Conservation (phyloP, 768 basidiomycete genomes). For the Mycena rebaudengoi region DNA sequence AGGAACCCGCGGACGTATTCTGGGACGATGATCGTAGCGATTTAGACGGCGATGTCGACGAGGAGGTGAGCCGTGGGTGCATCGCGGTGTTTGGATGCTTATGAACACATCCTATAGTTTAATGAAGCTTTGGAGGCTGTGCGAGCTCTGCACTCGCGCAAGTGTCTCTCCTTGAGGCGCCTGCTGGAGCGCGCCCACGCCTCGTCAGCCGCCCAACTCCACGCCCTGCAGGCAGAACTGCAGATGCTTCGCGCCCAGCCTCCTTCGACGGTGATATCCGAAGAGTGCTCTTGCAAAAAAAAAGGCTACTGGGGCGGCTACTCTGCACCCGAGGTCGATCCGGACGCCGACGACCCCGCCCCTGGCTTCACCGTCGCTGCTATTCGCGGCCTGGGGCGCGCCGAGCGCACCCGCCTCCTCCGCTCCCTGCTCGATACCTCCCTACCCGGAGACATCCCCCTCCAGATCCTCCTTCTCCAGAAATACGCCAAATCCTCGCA, state of each 20-base stretch:
- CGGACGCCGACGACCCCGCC: constrained; percentile 47
- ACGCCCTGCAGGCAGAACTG: constrained; percentile 86
- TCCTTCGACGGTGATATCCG: constrained; percentile 1
- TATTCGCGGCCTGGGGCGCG: constrained; percentile 22
- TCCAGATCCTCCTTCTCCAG: constrained; percentile 85
- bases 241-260: constrained; percentile 64
- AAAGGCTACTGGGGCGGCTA: constrained; percentile 82
- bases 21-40: constrained; percentile 71
- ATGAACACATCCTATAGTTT: constrained; percentile 19
- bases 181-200: constrained; percentile 84
- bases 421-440: constrained; percentile 17
- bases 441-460: constrained; percentile 79
- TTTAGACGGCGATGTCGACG: constrained; percentile 66
- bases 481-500: constrained; percentile 86
- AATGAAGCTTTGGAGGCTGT: constrained; percentile 45
- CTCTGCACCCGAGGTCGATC: constrained; percentile 56
- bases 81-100: neutral
- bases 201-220: constrained; percentile 80
- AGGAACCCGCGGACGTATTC: constrained; percentile 67
- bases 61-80: constrained; percentile 60
- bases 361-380: constrained; percentile 40
- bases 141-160: constrained; percentile 55
- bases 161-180: constrained; percentile 79
- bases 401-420: constrained; percentile 26
- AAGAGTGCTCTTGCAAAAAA: constrained; percentile 37